Evolutionary conservation across 805 yeast genomes (phyloP).

Genomic region (Metschnikowia continentalis): DNA sequence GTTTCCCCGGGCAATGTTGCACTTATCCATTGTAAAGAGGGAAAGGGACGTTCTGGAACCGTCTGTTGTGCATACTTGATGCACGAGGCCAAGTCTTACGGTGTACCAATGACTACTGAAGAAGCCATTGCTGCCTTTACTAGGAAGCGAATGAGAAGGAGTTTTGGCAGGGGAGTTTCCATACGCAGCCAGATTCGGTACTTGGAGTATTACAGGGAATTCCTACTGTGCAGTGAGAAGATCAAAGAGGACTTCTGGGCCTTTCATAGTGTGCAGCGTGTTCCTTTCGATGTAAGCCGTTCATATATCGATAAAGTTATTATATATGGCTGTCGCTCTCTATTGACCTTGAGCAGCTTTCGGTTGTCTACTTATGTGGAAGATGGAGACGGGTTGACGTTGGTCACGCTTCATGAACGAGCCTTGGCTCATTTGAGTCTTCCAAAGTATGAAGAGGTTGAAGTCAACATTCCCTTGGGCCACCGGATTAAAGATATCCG

Average conservation of each 20-base stretch:
- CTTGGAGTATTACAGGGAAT: slow-evolving; percentile 48
- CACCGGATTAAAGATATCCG: slow-evolving; percentile 15
- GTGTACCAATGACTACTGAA: slow-evolving; percentile 22
- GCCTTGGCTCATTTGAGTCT: background rate
- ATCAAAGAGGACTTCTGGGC: slow-evolving; percentile 4
- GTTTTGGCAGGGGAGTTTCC: slow-evolving; percentile 64
- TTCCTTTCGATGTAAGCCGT: slow-evolving; percentile 6
- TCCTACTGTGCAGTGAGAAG: background rate
- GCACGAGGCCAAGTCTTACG: slow-evolving; percentile 24
- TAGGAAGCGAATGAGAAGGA: slow-evolving; percentile 49
- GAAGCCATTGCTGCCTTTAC: slow-evolving; percentile 55
- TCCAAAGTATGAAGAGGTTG: background rate
- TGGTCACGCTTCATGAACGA: slow-evolving; percentile 2
- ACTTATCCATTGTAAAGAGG: slow-evolving; percentile 81
- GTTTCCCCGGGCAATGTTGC: slow-evolving; percentile 45
- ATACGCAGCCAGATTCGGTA: slow-evolving; percentile 67
- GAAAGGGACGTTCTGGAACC: slow-evolving; percentile 89
- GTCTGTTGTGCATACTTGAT: slow-evolving; percentile 68
- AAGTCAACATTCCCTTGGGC: slow-evolving; percentile 7
- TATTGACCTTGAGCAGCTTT: slow-evolving; percentile 10
- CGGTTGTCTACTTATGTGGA: slow-evolving; percentile 11
- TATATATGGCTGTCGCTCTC: slow-evolving; percentile 9
- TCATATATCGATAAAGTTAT: slow-evolving; percentile 13
- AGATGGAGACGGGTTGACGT: slow-evolving; percentile 2
- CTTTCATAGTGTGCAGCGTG: slow-evolving; percentile 4